Percentiles rank a stretch among this genome's conserved stretches.
Evolutionary conservation across 306 rosid genomes (phyloP).

Genomic region (Cucurbita argyrosperma): DNA sequence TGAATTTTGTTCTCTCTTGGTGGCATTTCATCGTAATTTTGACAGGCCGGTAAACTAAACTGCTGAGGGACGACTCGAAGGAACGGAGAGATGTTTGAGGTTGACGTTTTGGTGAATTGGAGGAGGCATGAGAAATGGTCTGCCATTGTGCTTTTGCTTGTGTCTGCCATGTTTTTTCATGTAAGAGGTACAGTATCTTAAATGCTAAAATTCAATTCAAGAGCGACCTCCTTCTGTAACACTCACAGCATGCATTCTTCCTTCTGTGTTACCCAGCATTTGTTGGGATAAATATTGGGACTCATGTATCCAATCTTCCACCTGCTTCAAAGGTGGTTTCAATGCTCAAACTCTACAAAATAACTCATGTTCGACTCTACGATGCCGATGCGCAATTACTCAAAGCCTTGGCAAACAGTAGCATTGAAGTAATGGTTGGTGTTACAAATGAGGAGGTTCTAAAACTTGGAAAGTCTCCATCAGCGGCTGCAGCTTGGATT

Average conservation of each 20-base stretch:
- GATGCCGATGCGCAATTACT: conserved; percentile 60
- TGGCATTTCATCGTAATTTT: neutral
- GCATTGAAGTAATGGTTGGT: conserved; percentile 62
- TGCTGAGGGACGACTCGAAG: neutral
- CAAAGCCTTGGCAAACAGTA: conserved; percentile 54
- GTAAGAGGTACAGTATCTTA: conserved; percentile 31
- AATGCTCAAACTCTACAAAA: conserved; percentile 52
- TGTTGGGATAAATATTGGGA: conserved; percentile 75
- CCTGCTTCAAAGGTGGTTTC: conserved; percentile 43
- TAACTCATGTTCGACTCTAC: conserved; percentile 58
- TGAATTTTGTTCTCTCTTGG: neutral
- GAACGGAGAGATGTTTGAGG: neutral
- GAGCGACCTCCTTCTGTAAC: neutral
- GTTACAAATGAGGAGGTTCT: conserved; percentile 60
- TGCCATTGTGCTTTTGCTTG: conserved; percentile 29
- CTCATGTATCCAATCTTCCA: conserved; percentile 62
- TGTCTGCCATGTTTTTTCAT: conserved; percentile 25
- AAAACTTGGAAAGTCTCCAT: conserved; percentile 52
- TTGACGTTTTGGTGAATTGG: conserved; percentile 16
- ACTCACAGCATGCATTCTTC: neutral
- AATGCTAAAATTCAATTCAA: conserved; percentile 1
- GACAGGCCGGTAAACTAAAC: neutral
- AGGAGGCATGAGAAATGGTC: conserved; percentile 43
- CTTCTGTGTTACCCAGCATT: conserved; percentile 2
- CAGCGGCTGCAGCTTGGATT: conserved; percentile 68